Conservation (phyloP, 1,284 basidiomycete species). For the Ganoderma lingzhi region DNA sequence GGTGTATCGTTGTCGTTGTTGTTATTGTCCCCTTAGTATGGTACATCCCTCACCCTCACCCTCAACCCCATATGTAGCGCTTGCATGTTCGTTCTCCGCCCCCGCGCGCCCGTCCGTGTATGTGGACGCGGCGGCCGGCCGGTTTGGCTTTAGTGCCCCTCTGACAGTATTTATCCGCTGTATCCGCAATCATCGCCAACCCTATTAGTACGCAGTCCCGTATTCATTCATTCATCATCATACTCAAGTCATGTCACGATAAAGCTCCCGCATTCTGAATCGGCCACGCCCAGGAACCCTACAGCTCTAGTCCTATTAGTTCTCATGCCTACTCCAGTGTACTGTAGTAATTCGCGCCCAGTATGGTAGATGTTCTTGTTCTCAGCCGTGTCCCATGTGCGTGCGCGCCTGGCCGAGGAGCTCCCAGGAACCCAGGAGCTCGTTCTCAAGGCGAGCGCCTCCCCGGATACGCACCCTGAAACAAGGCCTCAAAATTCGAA, state of each 20-base stretch:
- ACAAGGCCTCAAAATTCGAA: background rate
- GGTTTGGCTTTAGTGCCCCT: slow-evolving; percentile 6
- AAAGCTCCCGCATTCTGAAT: background rate
- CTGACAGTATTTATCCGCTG: slow-evolving; percentile 34
- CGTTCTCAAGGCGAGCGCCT: background rate
- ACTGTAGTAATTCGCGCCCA: slow-evolving; percentile 29
- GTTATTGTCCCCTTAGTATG: slow-evolving; percentile 8
- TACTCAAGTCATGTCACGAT: slow-evolving; percentile 6
- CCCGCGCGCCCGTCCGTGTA: background rate
- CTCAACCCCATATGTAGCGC: background rate
- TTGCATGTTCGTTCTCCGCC: background rate
- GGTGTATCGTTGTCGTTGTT: slow-evolving; percentile 8
- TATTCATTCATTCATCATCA: slow-evolving; percentile 8
- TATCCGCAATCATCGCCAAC: slow-evolving; percentile 18
- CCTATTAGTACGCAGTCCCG: background rate
- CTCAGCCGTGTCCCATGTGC: slow-evolving; percentile 4
- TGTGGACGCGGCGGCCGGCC: background rate
- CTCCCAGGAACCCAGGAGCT: background rate
- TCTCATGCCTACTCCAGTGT: slow-evolving; percentile 25
- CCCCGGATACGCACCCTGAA: slow-evolving; percentile 3
- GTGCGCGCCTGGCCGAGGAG: background rate
- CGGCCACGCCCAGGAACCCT: slow-evolving; percentile 27
- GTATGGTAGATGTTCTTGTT: slow-evolving; percentile 32
- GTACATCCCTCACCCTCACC: background rate
- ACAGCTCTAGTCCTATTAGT: slow-evolving; percentile 21